These are phyloP conservation scores for Wickerhamomyces canadensis DNA, from an alignment of 805 yeast genomes.

Conservation along the genomic window DNA sequence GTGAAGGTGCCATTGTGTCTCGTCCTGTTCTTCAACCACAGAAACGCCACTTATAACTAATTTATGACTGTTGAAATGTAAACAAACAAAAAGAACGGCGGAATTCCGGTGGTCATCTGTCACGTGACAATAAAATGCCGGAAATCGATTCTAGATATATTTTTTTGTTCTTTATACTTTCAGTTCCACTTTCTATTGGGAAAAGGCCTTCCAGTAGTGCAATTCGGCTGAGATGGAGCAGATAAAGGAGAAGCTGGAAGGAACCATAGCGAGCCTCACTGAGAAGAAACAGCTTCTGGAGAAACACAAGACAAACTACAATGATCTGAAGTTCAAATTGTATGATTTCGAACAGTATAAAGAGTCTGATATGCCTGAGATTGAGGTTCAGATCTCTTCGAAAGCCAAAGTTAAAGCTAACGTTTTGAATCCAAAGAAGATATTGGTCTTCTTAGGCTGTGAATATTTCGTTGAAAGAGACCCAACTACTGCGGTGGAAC, in stretches of 20 bases:
- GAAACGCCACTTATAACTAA: not conserved
- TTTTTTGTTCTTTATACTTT: no score
- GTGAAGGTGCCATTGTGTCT: slow-evolving; percentile 57
- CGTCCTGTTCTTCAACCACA: not conserved
- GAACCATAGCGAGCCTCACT: slow-evolving; percentile 5
- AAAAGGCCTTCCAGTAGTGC: no score
- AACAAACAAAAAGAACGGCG: not conserved
- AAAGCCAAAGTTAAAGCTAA: slow-evolving; percentile 16
- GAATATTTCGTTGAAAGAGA: slow-evolving; percentile 35
- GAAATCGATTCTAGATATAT: no score
- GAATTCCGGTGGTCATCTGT: not conserved
- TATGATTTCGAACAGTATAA: slow-evolving; percentile 11
- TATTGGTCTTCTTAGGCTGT: slow-evolving; percentile 32
- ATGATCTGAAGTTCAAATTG: slow-evolving; percentile 17
- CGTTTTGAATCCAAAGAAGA: slow-evolving; percentile 18
- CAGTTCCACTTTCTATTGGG: no score
- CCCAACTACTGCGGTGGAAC: slow-evolving; percentile 25
- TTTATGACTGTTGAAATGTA: not conserved
- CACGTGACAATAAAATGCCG: no score
- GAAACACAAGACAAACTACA: slow-evolving; percentile 17
- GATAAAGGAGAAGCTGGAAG: slow-evolving; percentile 7
- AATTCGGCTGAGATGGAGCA: slow-evolving; percentile 17
- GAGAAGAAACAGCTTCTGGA: slow-evolving; percentile 7
- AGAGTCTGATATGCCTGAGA: slow-evolving; percentile 7
- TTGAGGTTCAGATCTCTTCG: slow-evolving; percentile 15